These are phyloP conservation scores for barrel medic (Medicago truncatula) DNA, from an alignment of 306 rosid species.

Conservation along the genomic window MtrunA17r5.0-ANR NC_053049.1:4044501-4045000, in stretches of 20 bases:
- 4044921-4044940: constrained; percentile 19
- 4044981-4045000: constrained; percentile 50
- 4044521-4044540: background rate
- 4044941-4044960: constrained; percentile 41
- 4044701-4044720: background rate
- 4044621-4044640: too few species aligned
- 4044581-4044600: too few species aligned
- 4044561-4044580: background rate
- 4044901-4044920: constrained; percentile 44
- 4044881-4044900: constrained; percentile 43
- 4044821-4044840: background rate
- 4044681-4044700: background rate
- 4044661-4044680: too few species aligned
- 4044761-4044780: background rate
- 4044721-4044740: background rate
- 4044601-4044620: too few species aligned
- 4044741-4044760: background rate
- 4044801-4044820: too few species aligned
- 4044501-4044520: background rate
- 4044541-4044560: background rate
- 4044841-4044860: constrained; percentile 10
- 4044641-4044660: too few species aligned
- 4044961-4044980: constrained; percentile 44
- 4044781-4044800: too few species aligned
- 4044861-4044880: constrained; percentile 47